Evolutionary conservation across 495 filamentous ascomycete genomes (phyloP).

Genomic region (Cladorrhinum samala): DNA sequence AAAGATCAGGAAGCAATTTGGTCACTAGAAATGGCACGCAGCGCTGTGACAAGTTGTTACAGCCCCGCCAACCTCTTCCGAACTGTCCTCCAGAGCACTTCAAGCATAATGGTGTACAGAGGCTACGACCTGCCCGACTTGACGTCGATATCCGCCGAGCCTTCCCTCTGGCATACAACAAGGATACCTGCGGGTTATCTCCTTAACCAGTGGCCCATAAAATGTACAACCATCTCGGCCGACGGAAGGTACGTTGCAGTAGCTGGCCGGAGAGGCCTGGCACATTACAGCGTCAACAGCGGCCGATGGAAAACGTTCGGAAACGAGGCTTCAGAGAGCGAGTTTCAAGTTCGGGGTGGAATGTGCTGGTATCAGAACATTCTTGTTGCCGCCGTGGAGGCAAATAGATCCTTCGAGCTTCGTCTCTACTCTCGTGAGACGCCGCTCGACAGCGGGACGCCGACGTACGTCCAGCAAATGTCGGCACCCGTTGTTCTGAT

Average conservation of each 20-base stretch:
- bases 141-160: constrained; percentile 86
- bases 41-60: constrained; percentile 83
- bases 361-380: constrained; percentile 99
- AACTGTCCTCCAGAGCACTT: constrained; percentile 79
- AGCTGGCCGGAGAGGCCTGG: constrained; percentile 83
- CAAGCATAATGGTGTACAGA: constrained; percentile 81
- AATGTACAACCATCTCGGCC: constrained; percentile 73
- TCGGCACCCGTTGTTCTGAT: constrained; percentile 80
- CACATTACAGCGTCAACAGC: constrained; percentile 92
- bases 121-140: constrained; percentile 88
- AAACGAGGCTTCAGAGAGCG: constrained; percentile 72
- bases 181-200: constrained; percentile 82
- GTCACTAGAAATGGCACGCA: constrained; percentile 86
- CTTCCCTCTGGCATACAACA: constrained; percentile 85
- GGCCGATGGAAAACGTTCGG: constrained; percentile 94
- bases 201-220: constrained; percentile 86
- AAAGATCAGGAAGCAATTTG: constrained; percentile 70
- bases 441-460: constrained; percentile 62
- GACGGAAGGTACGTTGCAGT: constrained; percentile 95
- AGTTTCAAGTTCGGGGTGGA: constrained; percentile 85
- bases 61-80: constrained; percentile 82
- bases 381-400: constrained; percentile 87
- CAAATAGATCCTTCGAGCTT: constrained; percentile 74
- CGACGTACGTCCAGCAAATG: constrained; percentile 70
- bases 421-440: constrained; percentile 88